These are phyloP conservation scores for Microbotryum scabiosae DNA, from an alignment of 1,284 basidiomycete species.

Conservation along the genomic window DNA sequence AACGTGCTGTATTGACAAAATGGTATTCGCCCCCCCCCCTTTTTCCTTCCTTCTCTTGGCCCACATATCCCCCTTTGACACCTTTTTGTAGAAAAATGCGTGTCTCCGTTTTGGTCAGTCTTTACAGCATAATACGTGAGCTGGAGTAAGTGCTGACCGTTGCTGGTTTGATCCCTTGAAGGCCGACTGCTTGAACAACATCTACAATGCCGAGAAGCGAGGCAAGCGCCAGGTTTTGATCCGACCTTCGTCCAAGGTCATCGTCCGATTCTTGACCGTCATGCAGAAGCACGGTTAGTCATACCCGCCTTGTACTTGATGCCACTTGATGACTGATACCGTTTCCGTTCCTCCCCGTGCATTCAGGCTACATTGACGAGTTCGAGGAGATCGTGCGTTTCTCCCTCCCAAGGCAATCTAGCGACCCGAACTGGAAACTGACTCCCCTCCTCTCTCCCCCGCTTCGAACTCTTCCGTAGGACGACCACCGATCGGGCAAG, in stretches of 20 bases:
- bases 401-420: no score
- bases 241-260: slow-evolving; percentile 89
- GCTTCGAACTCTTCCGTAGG: slow-evolving; percentile 38
- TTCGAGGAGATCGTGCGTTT: slow-evolving; percentile 73
- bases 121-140: neutral
- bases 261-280: slow-evolving; percentile 89
- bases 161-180: neutral
- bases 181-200: slow-evolving; percentile 33
- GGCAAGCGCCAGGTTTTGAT: slow-evolving; percentile 93
- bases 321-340: neutral
- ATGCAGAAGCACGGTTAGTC: slow-evolving; percentile 94
- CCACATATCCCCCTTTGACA: neutral
- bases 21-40: neutral
- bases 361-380: slow-evolving; percentile 91
- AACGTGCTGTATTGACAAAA: no score
- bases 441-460: neutral
- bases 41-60: neutral
- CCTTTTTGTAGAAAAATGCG: slow-evolving; percentile 20
- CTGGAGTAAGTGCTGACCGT: neutral
- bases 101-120: slow-evolving; percentile 33
- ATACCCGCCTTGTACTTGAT: slow-evolving; percentile 10
- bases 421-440: neutral
- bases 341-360: neutral
- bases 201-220: slow-evolving; percentile 86
- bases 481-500: slow-evolving; percentile 98